phyloP scores from a whole-genome alignment of 176 grass and related monocot genomes.

The Zea mays region Zm-B73-REFERENCE-NAM-5.0 NC_050097.1:19631501-19632000 shows the following conservation, averaged over 20 bases:
- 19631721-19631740: background rate
- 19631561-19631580: slow-evolving; percentile 77
- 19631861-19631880: background rate
- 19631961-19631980: background rate
- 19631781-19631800: background rate
- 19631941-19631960: slow-evolving; percentile 7
- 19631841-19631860: background rate
- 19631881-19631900: background rate
- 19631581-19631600: slow-evolving; percentile 95
- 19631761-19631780: background rate
- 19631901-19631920: slow-evolving; percentile 6
- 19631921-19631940: slow-evolving; percentile 11
- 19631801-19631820: background rate
- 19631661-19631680: slow-evolving; percentile 28
- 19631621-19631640: slow-evolving; percentile 37
- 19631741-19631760: background rate
- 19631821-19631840: background rate
- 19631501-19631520: slow-evolving; percentile 81
- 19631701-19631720: background rate
- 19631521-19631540: slow-evolving; percentile 76
- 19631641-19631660: slow-evolving; percentile 18
- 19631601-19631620: slow-evolving; percentile 98
- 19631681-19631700: background rate
- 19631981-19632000: too few species aligned
- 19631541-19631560: slow-evolving; percentile 89